These are phyloP conservation scores for Kluyveromyces starmeri DNA, from an alignment of 805 yeast species.

Conservation along the genomic window DNA sequence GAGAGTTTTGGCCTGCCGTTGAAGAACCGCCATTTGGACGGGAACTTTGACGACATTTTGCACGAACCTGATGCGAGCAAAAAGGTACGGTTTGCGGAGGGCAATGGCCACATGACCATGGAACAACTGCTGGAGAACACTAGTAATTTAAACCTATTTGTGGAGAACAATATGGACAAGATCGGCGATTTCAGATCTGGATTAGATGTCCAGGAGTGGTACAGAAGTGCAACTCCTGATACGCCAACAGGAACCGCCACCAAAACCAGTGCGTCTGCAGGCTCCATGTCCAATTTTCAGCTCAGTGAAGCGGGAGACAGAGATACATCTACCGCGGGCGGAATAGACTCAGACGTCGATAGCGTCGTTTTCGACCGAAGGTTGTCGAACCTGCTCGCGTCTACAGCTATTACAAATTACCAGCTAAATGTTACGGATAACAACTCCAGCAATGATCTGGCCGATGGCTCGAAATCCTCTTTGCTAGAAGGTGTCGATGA, in stretches of 20 bases:
- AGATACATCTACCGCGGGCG: slow-evolving; percentile 3
- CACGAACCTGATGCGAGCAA: slow-evolving; percentile 5
- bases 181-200: slow-evolving; percentile 17
- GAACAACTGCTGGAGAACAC: slow-evolving; percentile 26
- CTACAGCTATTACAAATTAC: background rate
- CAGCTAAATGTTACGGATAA: background rate
- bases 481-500: background rate
- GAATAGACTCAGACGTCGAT: slow-evolving; percentile 2
- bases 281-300: slow-evolving; percentile 23
- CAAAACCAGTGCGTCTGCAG: slow-evolving; percentile 10
- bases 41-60: slow-evolving; percentile 2
- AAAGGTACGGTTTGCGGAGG: slow-evolving; percentile 15
- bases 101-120: slow-evolving; percentile 9
- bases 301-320: slow-evolving; percentile 19
- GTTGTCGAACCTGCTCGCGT: background rate
- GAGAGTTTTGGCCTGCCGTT: slow-evolving; percentile 22
- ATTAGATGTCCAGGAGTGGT: slow-evolving; percentile 8
- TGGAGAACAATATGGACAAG: slow-evolving; percentile 20
- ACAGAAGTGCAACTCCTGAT: slow-evolving; percentile 4
- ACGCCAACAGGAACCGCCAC: slow-evolving; percentile 6
- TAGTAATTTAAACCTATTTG: slow-evolving; percentile 18
- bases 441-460: background rate
- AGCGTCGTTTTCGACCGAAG: slow-evolving; percentile 2
- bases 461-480: background rate
- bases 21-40: slow-evolving; percentile 13